These are phyloP conservation scores for Russula sp. DNA, from an alignment of 768 basidiomycete genomes.

Conservation along the genomic window DNA sequence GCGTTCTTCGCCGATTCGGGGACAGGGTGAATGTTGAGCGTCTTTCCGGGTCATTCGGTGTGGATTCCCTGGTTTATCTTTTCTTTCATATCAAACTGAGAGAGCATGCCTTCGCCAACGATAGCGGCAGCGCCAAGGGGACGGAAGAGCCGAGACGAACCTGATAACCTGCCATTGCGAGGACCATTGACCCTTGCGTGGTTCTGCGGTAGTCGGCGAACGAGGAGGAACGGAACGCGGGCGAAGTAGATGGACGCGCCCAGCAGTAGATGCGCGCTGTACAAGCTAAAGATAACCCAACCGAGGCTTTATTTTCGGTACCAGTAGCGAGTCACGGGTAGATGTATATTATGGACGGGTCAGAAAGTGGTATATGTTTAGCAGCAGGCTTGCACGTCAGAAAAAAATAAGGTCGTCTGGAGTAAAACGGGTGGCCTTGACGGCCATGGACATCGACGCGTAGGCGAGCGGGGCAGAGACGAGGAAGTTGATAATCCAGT, in stretches of 20 bases:
- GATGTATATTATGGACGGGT: background rate
- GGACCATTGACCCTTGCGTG: constrained; percentile 45
- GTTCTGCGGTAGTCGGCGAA: constrained; percentile 34
- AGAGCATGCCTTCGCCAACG: too few relatives aligned
- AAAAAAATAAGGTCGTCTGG: constrained; percentile 40
- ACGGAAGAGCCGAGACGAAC: constrained; percentile 25
- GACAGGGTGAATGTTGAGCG: constrained; percentile 10
- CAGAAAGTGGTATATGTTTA: background rate
- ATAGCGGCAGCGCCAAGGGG: background rate
- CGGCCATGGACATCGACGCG: constrained; percentile 40
- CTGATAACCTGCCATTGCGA: constrained; percentile 45
- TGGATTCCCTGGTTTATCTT: constrained; percentile 11
- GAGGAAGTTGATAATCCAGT: constrained; percentile 1
- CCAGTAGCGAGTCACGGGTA: background rate
- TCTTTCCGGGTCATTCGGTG: constrained; percentile 18
- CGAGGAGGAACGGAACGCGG: constrained; percentile 36
- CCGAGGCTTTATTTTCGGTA: constrained; percentile 49
- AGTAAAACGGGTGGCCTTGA: background rate
- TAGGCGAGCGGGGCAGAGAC: constrained; percentile 49
- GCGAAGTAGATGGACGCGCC: constrained; percentile 47
- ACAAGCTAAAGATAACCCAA: constrained; percentile 45
- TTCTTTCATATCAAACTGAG: background rate
- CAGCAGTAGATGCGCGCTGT: constrained; percentile 41
- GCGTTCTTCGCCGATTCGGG: constrained; percentile 4
- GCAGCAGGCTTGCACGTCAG: too few relatives aligned